A percentile compares a stretch with the other conserved stretches of the same genome.
phyloP scores from a whole-genome alignment of 192 early-diverging fungal genomes.

The Coemansia interrupta region DNA sequence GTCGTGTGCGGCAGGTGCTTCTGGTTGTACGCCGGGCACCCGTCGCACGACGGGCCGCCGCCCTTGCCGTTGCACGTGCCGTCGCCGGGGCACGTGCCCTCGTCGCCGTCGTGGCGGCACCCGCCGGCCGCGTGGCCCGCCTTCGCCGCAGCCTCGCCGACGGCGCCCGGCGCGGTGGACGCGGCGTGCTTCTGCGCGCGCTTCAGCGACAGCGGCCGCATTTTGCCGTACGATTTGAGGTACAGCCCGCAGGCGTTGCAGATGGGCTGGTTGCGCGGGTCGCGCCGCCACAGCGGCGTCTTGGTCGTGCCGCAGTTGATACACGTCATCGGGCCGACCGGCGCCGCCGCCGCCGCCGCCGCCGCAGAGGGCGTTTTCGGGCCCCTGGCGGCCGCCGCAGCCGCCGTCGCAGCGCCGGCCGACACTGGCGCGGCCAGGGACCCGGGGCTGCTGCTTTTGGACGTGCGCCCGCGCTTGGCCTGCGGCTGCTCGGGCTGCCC shows the following conservation, averaged over 20 bases:
- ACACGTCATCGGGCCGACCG: slow-evolving; percentile 54
- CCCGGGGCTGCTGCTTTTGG: slow-evolving; percentile 4
- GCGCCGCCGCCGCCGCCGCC: not conserved
- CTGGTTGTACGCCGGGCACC: slow-evolving; percentile 75
- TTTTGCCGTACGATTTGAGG: slow-evolving; percentile 49
- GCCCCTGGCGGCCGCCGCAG: not conserved
- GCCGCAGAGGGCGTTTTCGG: not conserved
- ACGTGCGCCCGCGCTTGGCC: slow-evolving; percentile 17
- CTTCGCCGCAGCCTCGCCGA: slow-evolving; percentile 5
- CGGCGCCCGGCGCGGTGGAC: not conserved
- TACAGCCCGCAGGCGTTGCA: slow-evolving; percentile 77
- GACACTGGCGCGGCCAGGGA: not conserved
- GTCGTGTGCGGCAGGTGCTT: slow-evolving; percentile 46
- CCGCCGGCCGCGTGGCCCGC: not conserved
- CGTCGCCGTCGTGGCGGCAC: slow-evolving; percentile 6
- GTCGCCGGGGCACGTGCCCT: slow-evolving; percentile 69
- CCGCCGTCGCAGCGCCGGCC: not conserved
- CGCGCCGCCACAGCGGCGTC: slow-evolving; percentile 78
- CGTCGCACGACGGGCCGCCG: slow-evolving; percentile 66
- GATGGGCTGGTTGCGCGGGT: slow-evolving; percentile 68
- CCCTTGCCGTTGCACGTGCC: slow-evolving; percentile 75
- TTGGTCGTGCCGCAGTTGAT: slow-evolving; percentile 74
- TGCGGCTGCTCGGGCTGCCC: slow-evolving; percentile 9
- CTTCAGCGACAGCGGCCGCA: slow-evolving; percentile 52
- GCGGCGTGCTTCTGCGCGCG: slow-evolving; percentile 27